phyloP scores from a whole-genome alignment of 2,329 filamentous ascomycete species.

The Exutisphaerella laricina region DNA sequence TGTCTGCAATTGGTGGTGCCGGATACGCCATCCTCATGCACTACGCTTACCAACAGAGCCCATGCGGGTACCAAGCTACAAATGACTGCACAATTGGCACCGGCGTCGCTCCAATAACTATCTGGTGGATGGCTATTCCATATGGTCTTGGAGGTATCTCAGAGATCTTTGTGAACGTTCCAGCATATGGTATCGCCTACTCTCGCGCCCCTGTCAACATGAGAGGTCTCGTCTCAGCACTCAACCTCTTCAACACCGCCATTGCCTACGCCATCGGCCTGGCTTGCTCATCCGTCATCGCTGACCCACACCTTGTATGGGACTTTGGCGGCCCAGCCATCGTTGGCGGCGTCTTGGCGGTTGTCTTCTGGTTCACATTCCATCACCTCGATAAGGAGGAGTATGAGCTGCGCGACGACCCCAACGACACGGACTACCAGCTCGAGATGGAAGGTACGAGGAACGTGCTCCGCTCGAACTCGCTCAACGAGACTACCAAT shows the following conservation, averaged over 20 bases:
- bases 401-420: slow-evolving; percentile 19
- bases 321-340: slow-evolving; percentile 47
- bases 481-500: slow-evolving; percentile 9
- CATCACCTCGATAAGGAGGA: slow-evolving; percentile 36
- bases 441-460: slow-evolving; percentile 9
- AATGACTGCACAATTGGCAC: slow-evolving; percentile 33
- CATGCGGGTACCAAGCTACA: slow-evolving; percentile 39
- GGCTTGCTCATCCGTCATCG: slow-evolving; percentile 37
- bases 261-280: slow-evolving; percentile 36
- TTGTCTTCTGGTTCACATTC: slow-evolving; percentile 47
- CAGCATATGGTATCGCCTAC: slow-evolving; percentile 43
- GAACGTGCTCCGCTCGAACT: slow-evolving; percentile 9
- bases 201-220: slow-evolving; percentile 40
- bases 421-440: slow-evolving; percentile 11
- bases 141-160: slow-evolving; percentile 37
- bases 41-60: slow-evolving; percentile 43
- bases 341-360: slow-evolving; percentile 43
- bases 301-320: slow-evolving; percentile 47
- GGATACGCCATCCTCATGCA: slow-evolving; percentile 39
- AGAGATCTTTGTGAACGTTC: slow-evolving; percentile 41
- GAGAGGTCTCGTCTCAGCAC: slow-evolving; percentile 39
- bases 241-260: slow-evolving; percentile 41
- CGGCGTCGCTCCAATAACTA: slow-evolving; percentile 35
- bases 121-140: slow-evolving; percentile 40
- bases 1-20: slow-evolving; percentile 45